A percentile compares a stretch with the other conserved stretches of the same genome.
Evolutionary conservation across 768 basidiomycete species (phyloP).

Genomic region (Serendipita sp.): DNA sequence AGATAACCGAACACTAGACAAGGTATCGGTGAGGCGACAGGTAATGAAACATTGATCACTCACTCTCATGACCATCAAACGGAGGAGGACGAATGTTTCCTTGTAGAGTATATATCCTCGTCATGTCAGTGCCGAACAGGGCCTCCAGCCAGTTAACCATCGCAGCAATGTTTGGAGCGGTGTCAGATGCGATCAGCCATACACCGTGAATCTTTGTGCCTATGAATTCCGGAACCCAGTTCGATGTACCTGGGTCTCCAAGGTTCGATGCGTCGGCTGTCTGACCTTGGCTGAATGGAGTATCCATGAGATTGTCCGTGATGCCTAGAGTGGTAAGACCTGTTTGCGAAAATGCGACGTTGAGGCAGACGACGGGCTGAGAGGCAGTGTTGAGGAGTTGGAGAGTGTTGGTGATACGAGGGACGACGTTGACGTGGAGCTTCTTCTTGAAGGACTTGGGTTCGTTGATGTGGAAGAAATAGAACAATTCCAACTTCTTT

Average conservation of each 20-base stretch:
- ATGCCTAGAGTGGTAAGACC: constrained; percentile 13
- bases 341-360: constrained; percentile 15
- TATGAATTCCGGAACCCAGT: constrained; percentile 13
- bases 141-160: not conserved
- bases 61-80: constrained; percentile 7
- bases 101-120: constrained; percentile 2
- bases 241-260: constrained; percentile 11
- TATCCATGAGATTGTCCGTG: constrained; percentile 13
- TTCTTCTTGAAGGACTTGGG: constrained; percentile 12
- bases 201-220: constrained; percentile 30
- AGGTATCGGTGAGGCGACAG: not conserved
- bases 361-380: constrained; percentile 14
- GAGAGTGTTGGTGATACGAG: not conserved
- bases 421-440: not conserved
- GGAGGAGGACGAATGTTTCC: not conserved
- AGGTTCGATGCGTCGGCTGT: constrained; percentile 12
- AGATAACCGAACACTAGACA: constrained; percentile 8
- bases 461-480: constrained; percentile 17
- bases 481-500: constrained; percentile 14
- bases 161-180: constrained; percentile 21
- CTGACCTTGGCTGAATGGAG: constrained; percentile 12
- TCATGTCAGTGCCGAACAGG: constrained; percentile 3
- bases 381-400: constrained; percentile 5
- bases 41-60: not conserved
- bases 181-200: constrained; percentile 34